Base-by-base conservation (phyloP, 2,329 filamentous ascomycete genomes). In the Pyrenophora teres region DNA sequence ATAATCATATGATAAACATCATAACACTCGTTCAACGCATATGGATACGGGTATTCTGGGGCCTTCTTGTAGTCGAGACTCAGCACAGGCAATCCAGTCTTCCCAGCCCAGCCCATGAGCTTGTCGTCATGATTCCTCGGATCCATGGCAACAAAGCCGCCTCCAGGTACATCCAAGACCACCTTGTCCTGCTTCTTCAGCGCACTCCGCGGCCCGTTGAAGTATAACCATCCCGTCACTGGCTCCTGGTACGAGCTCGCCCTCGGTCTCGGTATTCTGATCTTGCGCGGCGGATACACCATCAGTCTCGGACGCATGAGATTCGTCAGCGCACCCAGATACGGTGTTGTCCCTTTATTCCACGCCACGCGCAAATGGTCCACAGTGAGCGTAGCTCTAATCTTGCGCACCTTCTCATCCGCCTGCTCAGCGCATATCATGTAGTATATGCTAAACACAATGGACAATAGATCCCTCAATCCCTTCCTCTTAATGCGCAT, bases 91-190 rank as follows among this genome's bases (percentile, higher is more conserved):
- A 96, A 73, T 0, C 92, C 90, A 0, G 90, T 90, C 72, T 89
- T 92, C 13, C 88, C 89, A 0, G 94, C 91, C 94, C 94, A 99
- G 2, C 89, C 86, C 62, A 96, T 85, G 15, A 99, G 80, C 74
- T 95, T 96, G 73, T 99, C 94, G 69, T 99, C 94, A 64, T 95
- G 92, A 64, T 88, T 90, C 40, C 94, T 81, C n/a, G 94, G 94
- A 52, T 90, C 87, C 94, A 99, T 99, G 15, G 94, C 92, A 10
- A 99, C 92, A 60, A 95, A 99, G 0, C 94, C 94, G 27, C 94
- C 94, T 1, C 94, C 94, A 0, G 94, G 94, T 3, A 97, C 86
- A 72, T 99, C 94, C 31, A 99, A 70, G 1, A 99, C 83, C 23
- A 99, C 74, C 64, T 88, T 88, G 43, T 83, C 87, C 68, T 95